These are phyloP conservation scores for Irpex lacteus DNA, from an alignment of 1,284 basidiomycete genomes.

Conservation along the genomic window DNA sequence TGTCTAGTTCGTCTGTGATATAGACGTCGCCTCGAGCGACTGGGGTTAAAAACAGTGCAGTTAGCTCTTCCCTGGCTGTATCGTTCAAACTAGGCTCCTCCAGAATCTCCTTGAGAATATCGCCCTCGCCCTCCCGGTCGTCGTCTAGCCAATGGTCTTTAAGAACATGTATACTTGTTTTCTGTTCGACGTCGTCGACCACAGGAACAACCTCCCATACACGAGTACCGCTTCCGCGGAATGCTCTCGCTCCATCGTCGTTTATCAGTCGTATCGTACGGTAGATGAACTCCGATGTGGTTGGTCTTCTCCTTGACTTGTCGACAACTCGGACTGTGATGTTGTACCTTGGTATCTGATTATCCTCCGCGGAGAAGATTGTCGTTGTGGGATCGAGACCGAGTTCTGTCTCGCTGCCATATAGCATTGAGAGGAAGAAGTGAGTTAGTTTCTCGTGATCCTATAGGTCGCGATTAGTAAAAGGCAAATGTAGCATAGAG, in stretches of 20 bases:
- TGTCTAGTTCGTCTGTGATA: background rate
- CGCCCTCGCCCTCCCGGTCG: background rate
- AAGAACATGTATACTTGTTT: background rate
- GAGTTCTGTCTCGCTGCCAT: background rate
- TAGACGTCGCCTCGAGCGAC: background rate
- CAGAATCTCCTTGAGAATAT: background rate
- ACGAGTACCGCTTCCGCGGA: constrained; percentile 6
- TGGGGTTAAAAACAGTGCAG: background rate
- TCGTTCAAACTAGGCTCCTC: background rate
- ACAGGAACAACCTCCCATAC: constrained; percentile 5
- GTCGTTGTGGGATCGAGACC: constrained; percentile 9
- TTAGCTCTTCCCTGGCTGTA: background rate
- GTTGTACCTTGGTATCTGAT: background rate
- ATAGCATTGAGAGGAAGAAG: constrained; percentile 5
- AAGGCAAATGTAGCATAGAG: too few species aligned
- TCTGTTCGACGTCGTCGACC: background rate
- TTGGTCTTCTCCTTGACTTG: too few species aligned
- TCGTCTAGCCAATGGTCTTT: constrained; percentile 7
- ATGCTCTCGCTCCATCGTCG: background rate
- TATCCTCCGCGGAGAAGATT: too few species aligned
- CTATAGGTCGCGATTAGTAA: too few species aligned
- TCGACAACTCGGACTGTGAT: background rate
- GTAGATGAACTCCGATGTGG: background rate
- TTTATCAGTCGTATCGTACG: background rate
- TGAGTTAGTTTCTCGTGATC: background rate